Evolutionary conservation across 306 rosid species (phyloP), one percentile per base, ranked within the genome.

Genomic region (Pyrus betulifolia): DNA sequence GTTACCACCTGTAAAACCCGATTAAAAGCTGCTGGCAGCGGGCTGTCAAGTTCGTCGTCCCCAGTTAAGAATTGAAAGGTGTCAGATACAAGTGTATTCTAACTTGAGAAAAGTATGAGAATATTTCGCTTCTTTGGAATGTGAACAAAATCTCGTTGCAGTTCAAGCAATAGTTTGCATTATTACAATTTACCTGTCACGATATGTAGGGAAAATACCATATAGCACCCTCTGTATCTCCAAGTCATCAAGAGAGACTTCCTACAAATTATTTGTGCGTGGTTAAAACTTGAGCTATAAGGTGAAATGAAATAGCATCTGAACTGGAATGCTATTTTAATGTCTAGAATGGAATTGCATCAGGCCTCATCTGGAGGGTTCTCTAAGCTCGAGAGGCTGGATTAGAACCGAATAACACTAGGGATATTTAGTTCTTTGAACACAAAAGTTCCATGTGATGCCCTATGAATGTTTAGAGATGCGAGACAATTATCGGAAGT

Each of bases 151-250:
- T 63, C 15, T 63, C 44, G 14, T 63, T 64, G 74, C 42, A 71
- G 33, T 69, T 76, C 28, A 72, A 70, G 70, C 57, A 52, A 69
- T 70, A 52, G 58, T 19, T 64, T 62, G 68, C 65, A 65, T 80
- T 33, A 76, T 64, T 84, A 38, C 42, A 7, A 38, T 38, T 38
- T 38, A 92, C 98, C 98, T 95, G 78, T 92, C 81, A 18, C 93
- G 88, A 69, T 90, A 90, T 38, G 97, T 92, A 51, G 98, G 97
- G 73, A 95, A 92, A 78, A 95, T 89, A 52, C 98, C 97, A 46
- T 90, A 92, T 49, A 95, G 84, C 74, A 95, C 91, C 75, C 97
- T 79, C 77, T 82, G 80, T 83, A 95, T 90, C 89, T 95, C 91
- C 79, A 92, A 71, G 54, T 88, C 86, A 71, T 95, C 93, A 69